These are phyloP conservation scores for Termitomyces sp. DNA, from an alignment of 768 basidiomycete species.

Conservation along the genomic window DNA sequence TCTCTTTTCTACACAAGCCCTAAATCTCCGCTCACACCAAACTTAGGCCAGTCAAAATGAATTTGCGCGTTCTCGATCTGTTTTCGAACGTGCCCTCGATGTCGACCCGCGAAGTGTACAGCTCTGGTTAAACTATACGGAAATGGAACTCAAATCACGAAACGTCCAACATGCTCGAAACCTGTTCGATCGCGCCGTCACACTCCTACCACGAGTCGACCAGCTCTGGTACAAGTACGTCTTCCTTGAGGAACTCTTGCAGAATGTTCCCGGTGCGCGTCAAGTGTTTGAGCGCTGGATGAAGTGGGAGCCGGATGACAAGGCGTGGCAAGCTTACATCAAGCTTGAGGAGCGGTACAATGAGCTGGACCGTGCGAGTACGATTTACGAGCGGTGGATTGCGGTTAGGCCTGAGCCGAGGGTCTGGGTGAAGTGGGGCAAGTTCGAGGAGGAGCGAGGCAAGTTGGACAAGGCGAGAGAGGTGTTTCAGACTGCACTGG, in stretches of 20 bases:
- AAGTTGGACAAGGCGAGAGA: conserved; percentile 72
- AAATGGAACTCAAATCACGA: conserved; percentile 97
- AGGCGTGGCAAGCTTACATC: conserved; percentile 99
- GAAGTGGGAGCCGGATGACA: conserved; percentile 99
- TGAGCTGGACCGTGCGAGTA: conserved; percentile 87
- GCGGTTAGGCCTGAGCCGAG: conserved; percentile 74
- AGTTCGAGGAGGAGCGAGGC: conserved; percentile 86
- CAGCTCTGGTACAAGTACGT: conserved; percentile 99
- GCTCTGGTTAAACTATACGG: conserved; percentile 92
- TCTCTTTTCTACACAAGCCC: neutral
- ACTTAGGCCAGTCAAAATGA: conserved; percentile 86
- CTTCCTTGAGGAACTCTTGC: conserved; percentile 94
- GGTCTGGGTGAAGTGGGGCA: conserved; percentile 82
- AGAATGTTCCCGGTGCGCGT: conserved; percentile 93
- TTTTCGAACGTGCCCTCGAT: conserved; percentile 95
- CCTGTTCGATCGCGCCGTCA: conserved; percentile 95
- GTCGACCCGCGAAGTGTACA: conserved; percentile 89
- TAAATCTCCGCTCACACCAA: conserved; percentile 1
- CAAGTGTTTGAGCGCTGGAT: conserved; percentile 99
- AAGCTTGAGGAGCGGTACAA: conserved; percentile 94
- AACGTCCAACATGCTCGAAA: conserved; percentile 98
- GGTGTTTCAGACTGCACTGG: conserved; percentile 87
- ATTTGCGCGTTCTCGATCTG: conserved; percentile 89
- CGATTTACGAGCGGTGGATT: conserved; percentile 91
- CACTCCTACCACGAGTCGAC: conserved; percentile 92